These are phyloP conservation scores for Quercus parvula DNA, from an alignment of 306 rosid species.

Conservation along the genomic window DNA sequence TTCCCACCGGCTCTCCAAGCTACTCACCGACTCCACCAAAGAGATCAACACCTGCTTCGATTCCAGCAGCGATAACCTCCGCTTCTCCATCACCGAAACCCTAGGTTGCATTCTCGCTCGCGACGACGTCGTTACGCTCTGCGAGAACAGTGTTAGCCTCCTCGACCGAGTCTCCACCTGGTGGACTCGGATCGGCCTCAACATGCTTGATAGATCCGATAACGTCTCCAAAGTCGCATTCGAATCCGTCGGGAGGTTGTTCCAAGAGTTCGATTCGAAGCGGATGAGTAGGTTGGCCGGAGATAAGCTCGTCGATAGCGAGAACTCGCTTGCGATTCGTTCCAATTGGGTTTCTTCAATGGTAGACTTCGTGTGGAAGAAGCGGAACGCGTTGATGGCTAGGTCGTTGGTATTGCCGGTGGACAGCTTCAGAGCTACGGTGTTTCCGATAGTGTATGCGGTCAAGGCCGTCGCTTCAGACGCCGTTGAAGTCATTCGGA, in stretches of 20 bases:
- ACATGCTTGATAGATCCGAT: constrained; percentile 86
- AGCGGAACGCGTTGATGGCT: constrained; percentile 84
- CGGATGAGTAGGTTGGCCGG: constrained; percentile 94
- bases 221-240: constrained; percentile 89
- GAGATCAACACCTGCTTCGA: constrained; percentile 84
- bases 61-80: constrained; percentile 70
- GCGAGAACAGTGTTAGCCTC: constrained; percentile 82
- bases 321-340: constrained; percentile 85
- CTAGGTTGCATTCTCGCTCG: constrained; percentile 92
- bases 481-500: constrained; percentile 70
- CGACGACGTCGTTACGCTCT: constrained; percentile 88
- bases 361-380: constrained; percentile 97
- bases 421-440: constrained; percentile 83
- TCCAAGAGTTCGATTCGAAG: constrained; percentile 88
- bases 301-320: constrained; percentile 90
- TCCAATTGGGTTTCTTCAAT: constrained; percentile 94
- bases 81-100: constrained; percentile 86
- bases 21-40: constrained; percentile 71
- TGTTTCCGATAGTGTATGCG: constrained; percentile 81
- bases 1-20: constrained; percentile 66
- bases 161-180: constrained; percentile 80
- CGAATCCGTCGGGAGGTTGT: constrained; percentile 88
- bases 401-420: constrained; percentile 86
- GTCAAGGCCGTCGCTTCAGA: constrained; percentile 95
- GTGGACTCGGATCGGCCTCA: constrained; percentile 83